Percentiles rank a stretch among this genome's conserved stretches.
phyloP scores from a whole-genome alignment of 2,329 filamentous ascomycete species.

The Davidsoniella virescens region DNA sequence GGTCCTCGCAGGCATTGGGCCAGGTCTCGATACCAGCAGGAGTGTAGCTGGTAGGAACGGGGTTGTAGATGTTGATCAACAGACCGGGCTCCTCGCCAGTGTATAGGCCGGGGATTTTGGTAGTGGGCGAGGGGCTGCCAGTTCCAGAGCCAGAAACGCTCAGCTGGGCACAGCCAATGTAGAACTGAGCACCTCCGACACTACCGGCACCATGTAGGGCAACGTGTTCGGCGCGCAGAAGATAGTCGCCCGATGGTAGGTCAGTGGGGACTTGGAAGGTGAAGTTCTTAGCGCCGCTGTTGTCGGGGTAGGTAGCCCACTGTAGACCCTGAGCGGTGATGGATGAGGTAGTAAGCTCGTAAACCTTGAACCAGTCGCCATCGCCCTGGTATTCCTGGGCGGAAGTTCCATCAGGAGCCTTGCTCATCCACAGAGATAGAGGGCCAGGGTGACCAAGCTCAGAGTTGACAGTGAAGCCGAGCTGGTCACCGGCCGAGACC shows the following conservation, averaged over 20 bases:
- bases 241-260: slow-evolving; percentile 32
- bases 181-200: slow-evolving; percentile 29
- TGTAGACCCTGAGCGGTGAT: slow-evolving; percentile 12
- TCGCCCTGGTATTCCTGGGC: slow-evolving; percentile 20
- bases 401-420: slow-evolving; percentile 21
- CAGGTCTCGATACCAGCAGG: slow-evolving; percentile 16
- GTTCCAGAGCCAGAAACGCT: slow-evolving; percentile 24
- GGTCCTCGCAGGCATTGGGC: slow-evolving; percentile 22
- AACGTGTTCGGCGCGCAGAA: slow-evolving; percentile 32
- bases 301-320: slow-evolving; percentile 12
- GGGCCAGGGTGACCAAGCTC: slow-evolving; percentile 25
- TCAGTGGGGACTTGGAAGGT: slow-evolving; percentile 27
- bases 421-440: slow-evolving; percentile 23
- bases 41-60: slow-evolving; percentile 22
- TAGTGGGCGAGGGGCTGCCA: slow-evolving; percentile 22
- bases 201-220: slow-evolving; percentile 27
- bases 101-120: slow-evolving; percentile 25
- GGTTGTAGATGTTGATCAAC: slow-evolving; percentile 27
- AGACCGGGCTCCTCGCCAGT: slow-evolving; percentile 24
- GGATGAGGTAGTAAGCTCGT: slow-evolving; percentile 15
- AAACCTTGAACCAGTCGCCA: slow-evolving; percentile 25
- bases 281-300: slow-evolving; percentile 17
- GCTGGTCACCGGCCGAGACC: slow-evolving; percentile 23
- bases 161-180: slow-evolving; percentile 26
- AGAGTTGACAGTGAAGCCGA: slow-evolving; percentile 24